Percentiles rank a stretch among this genome's conserved stretches.
These are phyloP conservation scores for Sordaria brevicollis DNA, from an alignment of 495 filamentous ascomycete genomes.

Conservation along the genomic window DNA sequence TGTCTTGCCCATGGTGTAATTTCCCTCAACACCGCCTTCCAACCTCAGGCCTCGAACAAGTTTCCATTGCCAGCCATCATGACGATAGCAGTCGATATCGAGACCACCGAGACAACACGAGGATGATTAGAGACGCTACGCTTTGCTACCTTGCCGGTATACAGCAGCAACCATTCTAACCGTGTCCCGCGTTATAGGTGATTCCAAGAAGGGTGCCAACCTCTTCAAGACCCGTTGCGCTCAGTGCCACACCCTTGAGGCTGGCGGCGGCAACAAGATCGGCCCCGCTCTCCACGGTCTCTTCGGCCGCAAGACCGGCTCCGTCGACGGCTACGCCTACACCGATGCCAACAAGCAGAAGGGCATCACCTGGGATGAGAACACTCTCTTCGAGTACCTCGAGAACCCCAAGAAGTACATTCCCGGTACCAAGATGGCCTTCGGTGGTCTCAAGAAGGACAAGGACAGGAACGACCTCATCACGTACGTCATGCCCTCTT, in stretches of 20 bases:
- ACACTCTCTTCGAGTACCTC: constrained; percentile 58
- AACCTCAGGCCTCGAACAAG: background rate
- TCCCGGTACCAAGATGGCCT: constrained; percentile 99
- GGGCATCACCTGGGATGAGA: constrained; percentile 79
- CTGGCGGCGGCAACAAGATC: constrained; percentile 87
- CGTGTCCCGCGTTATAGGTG: constrained; percentile 49
- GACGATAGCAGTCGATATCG: background rate
- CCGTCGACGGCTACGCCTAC: constrained; percentile 88
- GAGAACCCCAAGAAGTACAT: constrained; percentile 62
- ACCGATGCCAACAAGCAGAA: constrained; percentile 99
- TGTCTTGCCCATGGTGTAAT: background rate
- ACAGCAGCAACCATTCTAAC: constrained; percentile 25
- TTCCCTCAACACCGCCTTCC: background rate
- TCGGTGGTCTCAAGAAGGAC: constrained; percentile 98
- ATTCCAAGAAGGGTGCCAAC: constrained; percentile 92
- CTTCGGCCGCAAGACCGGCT: constrained; percentile 90
- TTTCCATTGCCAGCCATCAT: background rate
- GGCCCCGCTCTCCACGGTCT: constrained; percentile 95
- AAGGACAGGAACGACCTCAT: constrained; percentile 99
- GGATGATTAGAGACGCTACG: background rate
- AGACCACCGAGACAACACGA: background rate
- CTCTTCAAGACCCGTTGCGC: constrained; percentile 99
- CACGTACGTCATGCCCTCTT: constrained; percentile 59
- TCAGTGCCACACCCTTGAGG: constrained; percentile 94
- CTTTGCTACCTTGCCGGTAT: background rate